Evolutionary conservation across 2,329 filamentous ascomycete genomes (phyloP).

Genomic region (Aspergillus ustus): DNA sequence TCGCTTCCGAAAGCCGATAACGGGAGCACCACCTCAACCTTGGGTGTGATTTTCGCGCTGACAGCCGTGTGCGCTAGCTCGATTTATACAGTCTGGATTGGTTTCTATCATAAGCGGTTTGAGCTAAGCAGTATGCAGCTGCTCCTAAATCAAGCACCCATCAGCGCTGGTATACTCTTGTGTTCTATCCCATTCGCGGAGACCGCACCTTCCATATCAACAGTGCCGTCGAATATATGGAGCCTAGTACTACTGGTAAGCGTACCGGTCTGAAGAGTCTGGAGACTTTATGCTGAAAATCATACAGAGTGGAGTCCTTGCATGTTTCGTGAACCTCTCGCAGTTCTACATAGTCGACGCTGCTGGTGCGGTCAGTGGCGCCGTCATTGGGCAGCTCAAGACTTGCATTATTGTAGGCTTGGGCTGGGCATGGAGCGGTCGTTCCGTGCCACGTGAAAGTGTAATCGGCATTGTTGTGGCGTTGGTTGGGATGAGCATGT

Average conservation of each 20-base stretch:
- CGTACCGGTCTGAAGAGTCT: too few species aligned
- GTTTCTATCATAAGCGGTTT: slow-evolving; percentile 24
- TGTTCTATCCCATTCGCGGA: slow-evolving; percentile 25
- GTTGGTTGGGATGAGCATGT: slow-evolving; percentile 29
- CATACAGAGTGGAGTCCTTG: slow-evolving; percentile 27
- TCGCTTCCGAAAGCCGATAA: slow-evolving; percentile 18
- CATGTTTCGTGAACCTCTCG: slow-evolving; percentile 29
- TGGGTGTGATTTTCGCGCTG: slow-evolving; percentile 25
- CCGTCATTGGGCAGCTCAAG: slow-evolving; percentile 69
- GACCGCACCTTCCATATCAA: slow-evolving; percentile 16
- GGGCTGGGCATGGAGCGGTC: slow-evolving; percentile 53
- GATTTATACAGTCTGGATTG: slow-evolving; percentile 28
- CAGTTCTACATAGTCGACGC: slow-evolving; percentile 34
- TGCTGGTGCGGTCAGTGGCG: slow-evolving; percentile 65
- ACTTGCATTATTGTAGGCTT: slow-evolving; percentile 68
- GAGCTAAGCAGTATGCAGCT: slow-evolving; percentile 31
- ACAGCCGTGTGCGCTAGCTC: slow-evolving; percentile 27
- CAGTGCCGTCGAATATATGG: slow-evolving; percentile 26
- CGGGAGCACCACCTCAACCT: slow-evolving; percentile 20
- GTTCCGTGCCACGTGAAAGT: slow-evolving; percentile 21
- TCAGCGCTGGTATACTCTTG: slow-evolving; percentile 24
- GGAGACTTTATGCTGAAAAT: not conserved
- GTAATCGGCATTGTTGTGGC: slow-evolving; percentile 25
- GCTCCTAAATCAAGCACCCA: slow-evolving; percentile 27
- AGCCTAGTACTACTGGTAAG: slow-evolving; percentile 22